A percentile compares a stretch with the other conserved stretches of the same genome.
Evolutionary conservation across 148 eudicot genomes (phyloP).

Genomic region (Polygonum maritimum): DNA sequence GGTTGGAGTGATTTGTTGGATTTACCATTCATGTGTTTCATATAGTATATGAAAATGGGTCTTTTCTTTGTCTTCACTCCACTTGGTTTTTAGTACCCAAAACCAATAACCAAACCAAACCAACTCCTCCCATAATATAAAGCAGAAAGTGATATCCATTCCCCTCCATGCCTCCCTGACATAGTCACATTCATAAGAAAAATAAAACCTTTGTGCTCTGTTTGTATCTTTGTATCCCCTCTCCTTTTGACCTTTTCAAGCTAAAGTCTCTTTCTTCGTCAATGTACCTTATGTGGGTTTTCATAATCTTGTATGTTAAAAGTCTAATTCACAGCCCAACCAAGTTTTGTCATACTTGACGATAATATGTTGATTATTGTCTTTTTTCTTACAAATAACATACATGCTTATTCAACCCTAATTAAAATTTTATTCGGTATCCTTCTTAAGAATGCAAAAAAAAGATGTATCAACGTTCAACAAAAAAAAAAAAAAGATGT

Average conservation of each 20-base stretch:
- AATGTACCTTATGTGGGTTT: background rate
- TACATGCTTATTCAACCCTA: too few species aligned
- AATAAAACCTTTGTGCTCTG: background rate
- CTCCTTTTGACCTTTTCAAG: background rate
- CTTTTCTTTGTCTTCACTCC: background rate
- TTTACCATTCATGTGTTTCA: background rate
- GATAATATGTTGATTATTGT: too few species aligned
- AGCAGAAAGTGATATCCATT: background rate
- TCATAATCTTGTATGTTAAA: background rate
- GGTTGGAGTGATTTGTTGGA: background rate
- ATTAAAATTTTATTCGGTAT: too few species aligned
- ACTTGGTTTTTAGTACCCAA: slow-evolving; percentile 7
- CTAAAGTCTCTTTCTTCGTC: background rate
- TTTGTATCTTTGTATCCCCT: background rate
- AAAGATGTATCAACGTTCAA: too few species aligned
- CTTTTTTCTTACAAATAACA: too few species aligned
- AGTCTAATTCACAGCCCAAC: too few species aligned
- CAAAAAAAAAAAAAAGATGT: too few species aligned
- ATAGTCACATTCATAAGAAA: background rate
- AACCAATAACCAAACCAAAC: background rate
- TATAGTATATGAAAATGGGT: background rate
- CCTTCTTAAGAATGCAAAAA: too few species aligned
- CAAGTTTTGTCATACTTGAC: too few species aligned
- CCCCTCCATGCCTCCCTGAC: background rate
- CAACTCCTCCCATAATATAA: background rate